Conservation (phyloP, 345 rosid genomes). For the Eucalyptus sp. region DNA sequence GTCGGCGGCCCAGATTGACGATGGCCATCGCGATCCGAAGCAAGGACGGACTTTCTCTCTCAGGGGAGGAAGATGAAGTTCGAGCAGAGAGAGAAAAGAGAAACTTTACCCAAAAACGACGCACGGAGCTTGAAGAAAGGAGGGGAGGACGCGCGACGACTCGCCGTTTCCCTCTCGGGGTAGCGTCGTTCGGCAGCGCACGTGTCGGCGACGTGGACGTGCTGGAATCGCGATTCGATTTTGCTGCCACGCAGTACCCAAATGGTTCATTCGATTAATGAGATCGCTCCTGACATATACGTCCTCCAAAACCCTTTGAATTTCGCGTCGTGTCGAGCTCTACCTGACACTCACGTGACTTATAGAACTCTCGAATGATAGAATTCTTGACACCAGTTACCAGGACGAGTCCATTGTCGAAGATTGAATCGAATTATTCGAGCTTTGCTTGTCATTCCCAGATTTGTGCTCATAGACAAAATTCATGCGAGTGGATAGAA, state of each 20-base stretch:
- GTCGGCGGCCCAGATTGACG: slow-evolving; percentile 13
- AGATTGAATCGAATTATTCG: not conserved
- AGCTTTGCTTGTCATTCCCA: not conserved
- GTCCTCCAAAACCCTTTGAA: not conserved
- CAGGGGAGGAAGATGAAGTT: not conserved
- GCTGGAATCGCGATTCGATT: not conserved
- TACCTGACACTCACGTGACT: not conserved
- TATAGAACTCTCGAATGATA: not conserved
- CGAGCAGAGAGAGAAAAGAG: not conserved
- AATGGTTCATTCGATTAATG: not conserved
- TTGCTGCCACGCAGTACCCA: not conserved
- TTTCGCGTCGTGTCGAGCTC: not conserved
- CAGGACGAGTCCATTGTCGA: not conserved
- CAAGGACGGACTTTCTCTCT: not conserved
- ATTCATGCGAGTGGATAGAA: not conserved
- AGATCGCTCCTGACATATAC: accelerated
- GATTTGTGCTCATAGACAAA: not conserved
- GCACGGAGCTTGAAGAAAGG: not conserved
- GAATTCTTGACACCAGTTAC: not conserved
- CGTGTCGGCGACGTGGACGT: not conserved
- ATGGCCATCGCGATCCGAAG: slow-evolving; percentile 15
- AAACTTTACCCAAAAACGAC: not conserved
- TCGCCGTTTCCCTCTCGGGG: not conserved
- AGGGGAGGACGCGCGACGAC: not conserved
- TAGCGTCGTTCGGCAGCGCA: not conserved